These are phyloP conservation scores for Physocladia obscura DNA, from an alignment of 192 early-diverging fungal genomes.

Conservation along the genomic window DNA sequence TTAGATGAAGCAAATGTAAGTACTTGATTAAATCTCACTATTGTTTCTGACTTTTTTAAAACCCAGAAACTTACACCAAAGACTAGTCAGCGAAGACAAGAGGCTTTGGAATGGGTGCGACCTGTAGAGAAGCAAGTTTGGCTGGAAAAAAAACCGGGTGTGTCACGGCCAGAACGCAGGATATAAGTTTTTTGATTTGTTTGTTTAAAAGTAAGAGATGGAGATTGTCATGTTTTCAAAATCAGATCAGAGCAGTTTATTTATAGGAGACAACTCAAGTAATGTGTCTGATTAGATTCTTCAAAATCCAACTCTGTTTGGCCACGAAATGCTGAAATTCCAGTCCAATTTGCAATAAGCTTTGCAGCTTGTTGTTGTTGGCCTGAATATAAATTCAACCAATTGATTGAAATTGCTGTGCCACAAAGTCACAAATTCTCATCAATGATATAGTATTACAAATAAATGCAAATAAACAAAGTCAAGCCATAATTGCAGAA, in stretches of 20 bases:
- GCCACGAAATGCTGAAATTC: background rate
- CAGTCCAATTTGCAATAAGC: background rate
- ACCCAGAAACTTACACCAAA: conserved; percentile 1
- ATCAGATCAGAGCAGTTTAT: background rate
- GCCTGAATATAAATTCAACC: background rate
- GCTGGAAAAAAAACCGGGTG: conserved; percentile 30
- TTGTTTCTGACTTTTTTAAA: background rate
- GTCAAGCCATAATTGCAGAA: background rate
- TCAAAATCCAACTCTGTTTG: background rate
- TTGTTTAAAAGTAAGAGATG: background rate
- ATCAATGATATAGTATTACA: background rate
- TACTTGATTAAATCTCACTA: background rate
- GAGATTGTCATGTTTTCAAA: background rate
- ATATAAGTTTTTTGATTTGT: background rate
- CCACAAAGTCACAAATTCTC: background rate
- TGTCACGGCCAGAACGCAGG: background rate
- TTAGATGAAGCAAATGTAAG: conserved; percentile 43
- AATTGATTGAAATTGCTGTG: background rate
- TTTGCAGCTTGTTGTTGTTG: background rate
- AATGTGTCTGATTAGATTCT: background rate
- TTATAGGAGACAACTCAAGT: no score
- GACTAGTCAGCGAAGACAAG: conserved; percentile 25
- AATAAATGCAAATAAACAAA: background rate
- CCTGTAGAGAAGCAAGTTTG: conserved; percentile 50
- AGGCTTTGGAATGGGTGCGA: conserved; percentile 41